These are phyloP conservation scores for Aspergillaceae sp. DNA, from an alignment of 2,329 filamentous ascomycete genomes.

Conservation along the genomic window DNA sequence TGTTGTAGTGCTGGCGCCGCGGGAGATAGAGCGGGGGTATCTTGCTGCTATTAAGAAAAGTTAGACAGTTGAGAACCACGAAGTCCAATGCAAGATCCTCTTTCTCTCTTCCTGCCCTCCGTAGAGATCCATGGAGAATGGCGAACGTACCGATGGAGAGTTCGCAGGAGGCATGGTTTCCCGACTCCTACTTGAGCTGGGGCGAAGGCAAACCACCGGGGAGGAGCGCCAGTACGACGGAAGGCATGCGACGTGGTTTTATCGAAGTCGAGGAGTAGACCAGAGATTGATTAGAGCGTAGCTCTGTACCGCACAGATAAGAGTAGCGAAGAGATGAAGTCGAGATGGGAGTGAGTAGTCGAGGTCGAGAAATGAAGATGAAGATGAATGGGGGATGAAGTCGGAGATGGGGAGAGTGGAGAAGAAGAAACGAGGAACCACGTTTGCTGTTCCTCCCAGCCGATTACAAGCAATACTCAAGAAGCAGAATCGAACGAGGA, in stretches of 20 bases:
- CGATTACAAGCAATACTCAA: no score
- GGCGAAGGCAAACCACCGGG: background rate
- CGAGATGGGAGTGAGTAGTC: no score
- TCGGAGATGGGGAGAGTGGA: no score
- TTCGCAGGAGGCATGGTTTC: slow-evolving; percentile 36
- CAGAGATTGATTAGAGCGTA: background rate
- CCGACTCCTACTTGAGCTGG: background rate
- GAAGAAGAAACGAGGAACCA: no score
- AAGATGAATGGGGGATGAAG: background rate
- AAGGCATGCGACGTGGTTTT: background rate
- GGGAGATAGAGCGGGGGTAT: slow-evolving; percentile 18
- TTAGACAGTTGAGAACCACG: background rate
- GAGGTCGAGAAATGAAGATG: background rate
- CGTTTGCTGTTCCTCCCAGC: no score
- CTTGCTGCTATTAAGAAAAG: slow-evolving; percentile 10
- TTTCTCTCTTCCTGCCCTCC: no score
- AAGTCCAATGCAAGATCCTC: no score
- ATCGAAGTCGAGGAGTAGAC: background rate
- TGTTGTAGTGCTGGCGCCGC: slow-evolving; percentile 32
- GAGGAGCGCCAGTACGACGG: background rate
- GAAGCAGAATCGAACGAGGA: background rate
- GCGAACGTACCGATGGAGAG: slow-evolving; percentile 34
- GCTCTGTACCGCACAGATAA: no score
- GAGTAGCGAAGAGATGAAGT: no score
- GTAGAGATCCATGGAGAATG: no score